These are phyloP conservation scores for Leccinum fibrillosum DNA, from an alignment of 768 basidiomycete species.

Conservation along the genomic window DNA sequence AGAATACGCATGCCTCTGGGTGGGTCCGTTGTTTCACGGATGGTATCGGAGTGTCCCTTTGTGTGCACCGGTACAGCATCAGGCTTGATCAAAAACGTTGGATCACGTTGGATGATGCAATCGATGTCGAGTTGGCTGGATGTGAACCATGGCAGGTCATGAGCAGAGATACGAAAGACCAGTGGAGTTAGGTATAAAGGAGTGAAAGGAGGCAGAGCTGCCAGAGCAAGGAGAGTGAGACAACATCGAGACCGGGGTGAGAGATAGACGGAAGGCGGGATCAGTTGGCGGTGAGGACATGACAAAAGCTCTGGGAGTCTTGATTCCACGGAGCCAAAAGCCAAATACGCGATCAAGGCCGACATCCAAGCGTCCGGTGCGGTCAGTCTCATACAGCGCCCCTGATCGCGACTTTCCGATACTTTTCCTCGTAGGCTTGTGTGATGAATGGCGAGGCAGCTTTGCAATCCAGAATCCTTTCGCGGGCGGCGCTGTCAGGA, in stretches of 20 bases:
- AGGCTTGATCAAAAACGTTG: constrained; percentile 1
- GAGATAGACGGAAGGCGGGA: constrained; percentile 13
- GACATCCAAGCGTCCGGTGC: constrained; percentile 4
- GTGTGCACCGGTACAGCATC: not conserved
- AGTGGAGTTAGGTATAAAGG: constrained; percentile 8
- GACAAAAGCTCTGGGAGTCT: constrained; percentile 11
- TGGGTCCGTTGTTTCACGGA: not conserved
- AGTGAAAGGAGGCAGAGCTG: constrained; percentile 5
- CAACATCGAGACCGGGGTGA: constrained; percentile 4
- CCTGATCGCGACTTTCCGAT: constrained; percentile 84
- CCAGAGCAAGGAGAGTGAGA: constrained; percentile 7
- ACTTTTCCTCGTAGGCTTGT: constrained; percentile 73
- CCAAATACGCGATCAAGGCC: constrained; percentile 1
- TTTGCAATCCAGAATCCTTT: constrained; percentile 74
- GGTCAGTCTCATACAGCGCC: constrained; percentile 69
- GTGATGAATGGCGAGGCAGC: constrained; percentile 52
- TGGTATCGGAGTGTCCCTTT: not conserved
- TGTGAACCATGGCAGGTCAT: constrained; percentile 1
- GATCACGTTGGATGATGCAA: constrained; percentile 7
- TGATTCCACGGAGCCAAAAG: constrained; percentile 12
- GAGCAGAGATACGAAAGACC: constrained; percentile 6
- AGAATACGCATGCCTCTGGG: not conserved
- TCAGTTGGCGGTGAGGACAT: constrained; percentile 4
- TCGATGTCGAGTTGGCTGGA: not conserved
- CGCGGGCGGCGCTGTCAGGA: constrained; percentile 54